Conservation (phyloP, 441 rosid species). For the Manihot esculenta region DNA sequence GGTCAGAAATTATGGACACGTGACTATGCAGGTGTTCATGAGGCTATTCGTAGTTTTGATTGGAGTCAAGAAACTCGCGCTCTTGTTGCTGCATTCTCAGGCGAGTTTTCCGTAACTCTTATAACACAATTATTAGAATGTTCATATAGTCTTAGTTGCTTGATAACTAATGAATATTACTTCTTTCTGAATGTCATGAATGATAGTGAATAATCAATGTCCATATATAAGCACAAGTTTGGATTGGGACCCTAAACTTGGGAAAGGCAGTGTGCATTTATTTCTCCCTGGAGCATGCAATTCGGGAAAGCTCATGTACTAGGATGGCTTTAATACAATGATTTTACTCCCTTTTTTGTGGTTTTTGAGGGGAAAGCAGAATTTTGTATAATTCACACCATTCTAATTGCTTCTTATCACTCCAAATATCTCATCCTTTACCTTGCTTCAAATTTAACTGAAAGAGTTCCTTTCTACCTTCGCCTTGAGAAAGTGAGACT, state of each 20-base stretch:
- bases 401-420: background rate
- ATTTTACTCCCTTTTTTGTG: background rate
- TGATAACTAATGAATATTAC: background rate
- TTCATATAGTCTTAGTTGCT: background rate
- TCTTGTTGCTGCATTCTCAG: constrained; percentile 75
- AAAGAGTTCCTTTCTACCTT: background rate
- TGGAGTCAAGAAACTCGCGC: constrained; percentile 71
- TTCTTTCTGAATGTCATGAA: background rate
- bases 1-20: constrained; percentile 84
- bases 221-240: background rate
- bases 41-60: constrained; percentile 59
- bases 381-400: background rate
- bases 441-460: background rate
- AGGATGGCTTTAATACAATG: background rate
- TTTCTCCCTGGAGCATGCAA: background rate
- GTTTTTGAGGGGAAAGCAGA: background rate
- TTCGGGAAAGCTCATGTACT: background rate
- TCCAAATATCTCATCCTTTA: background rate
- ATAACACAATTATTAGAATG: background rate
- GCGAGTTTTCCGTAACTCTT: constrained; percentile 30
- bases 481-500: background rate
- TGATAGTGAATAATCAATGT: background rate
- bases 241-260: background rate
- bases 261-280: background rate
- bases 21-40: constrained; percentile 71